Percentiles rank a stretch among this genome's conserved stretches.
phyloP scores from a whole-genome alignment of 371 early-diverging fungal genomes.

The Sporodiniella umbellata region DNA sequence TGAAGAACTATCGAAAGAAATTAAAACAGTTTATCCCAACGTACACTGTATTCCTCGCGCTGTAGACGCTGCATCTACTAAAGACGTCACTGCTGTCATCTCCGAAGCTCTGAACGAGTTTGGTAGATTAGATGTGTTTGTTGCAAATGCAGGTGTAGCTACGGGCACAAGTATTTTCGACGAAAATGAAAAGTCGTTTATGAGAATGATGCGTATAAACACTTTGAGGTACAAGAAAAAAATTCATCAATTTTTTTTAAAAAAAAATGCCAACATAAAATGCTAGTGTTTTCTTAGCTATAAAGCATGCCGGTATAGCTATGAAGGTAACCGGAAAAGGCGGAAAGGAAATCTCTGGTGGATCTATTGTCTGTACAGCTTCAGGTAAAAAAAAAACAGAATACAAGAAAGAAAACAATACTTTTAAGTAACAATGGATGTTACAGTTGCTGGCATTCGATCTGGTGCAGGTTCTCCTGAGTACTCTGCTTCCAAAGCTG shows the following conservation, averaged over 20 bases:
- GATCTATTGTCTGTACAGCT: conserved; percentile 46
- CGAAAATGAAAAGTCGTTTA: conserved; percentile 22
- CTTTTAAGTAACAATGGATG: not conserved
- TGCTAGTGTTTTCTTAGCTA: conserved; percentile 33
- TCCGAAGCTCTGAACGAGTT: conserved; percentile 35
- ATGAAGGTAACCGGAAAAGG: conserved; percentile 27
- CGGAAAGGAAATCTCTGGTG: conserved; percentile 30
- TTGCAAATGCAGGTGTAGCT: conserved; percentile 53
- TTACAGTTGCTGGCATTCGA: conserved; percentile 47
- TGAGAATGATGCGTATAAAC: conserved; percentile 36
- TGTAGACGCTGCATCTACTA: conserved; percentile 45
- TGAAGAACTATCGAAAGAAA: conserved; percentile 35
- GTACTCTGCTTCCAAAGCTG: conserved; percentile 50
- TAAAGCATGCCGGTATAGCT: conserved; percentile 36
- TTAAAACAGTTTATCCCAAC: conserved; percentile 28
- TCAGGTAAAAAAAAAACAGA: conserved; percentile 15
- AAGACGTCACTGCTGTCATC: conserved; percentile 32
- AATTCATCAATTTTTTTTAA: not conserved
- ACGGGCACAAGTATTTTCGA: conserved; percentile 18
- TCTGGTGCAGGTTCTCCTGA: conserved; percentile 47
- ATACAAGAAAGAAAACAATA: not conserved
- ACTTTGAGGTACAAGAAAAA: conserved; percentile 23
- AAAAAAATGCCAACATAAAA: no score
- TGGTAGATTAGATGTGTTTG: conserved; percentile 55
- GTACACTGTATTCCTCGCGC: conserved; percentile 38